Conservation (phyloP, 768 basidiomycete species). For the Hericium erinaceus region DNA sequence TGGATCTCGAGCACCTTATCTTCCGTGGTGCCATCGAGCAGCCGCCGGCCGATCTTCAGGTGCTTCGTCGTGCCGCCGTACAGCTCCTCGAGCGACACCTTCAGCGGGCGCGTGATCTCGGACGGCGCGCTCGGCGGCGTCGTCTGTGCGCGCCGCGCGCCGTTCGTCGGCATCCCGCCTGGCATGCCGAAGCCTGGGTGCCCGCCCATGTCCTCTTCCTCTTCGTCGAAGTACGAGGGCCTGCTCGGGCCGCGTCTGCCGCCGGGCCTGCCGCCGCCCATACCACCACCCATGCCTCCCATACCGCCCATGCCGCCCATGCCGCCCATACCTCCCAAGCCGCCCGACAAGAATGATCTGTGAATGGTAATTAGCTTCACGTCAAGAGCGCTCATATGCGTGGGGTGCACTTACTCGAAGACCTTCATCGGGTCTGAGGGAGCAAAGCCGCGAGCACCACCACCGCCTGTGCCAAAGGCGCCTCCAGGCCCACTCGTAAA, state of each 20-base stretch:
- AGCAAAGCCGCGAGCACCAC: conserved; percentile 45
- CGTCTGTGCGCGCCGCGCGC: conserved; percentile 18
- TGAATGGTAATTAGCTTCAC: conserved; percentile 2
- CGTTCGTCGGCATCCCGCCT: conserved; percentile 34
- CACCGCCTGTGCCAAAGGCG: not conserved
- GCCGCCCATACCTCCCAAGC: conserved; percentile 34
- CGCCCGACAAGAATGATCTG: conserved; percentile 50
- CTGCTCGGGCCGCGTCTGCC: conserved; percentile 1
- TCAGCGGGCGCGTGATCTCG: conserved; percentile 76
- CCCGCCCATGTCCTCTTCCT: conserved; percentile 39
- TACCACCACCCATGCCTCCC: conserved; percentile 20
- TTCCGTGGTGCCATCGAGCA: conserved; percentile 66
- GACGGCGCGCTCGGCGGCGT: conserved; percentile 23
- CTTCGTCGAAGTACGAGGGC: conserved; percentile 16
- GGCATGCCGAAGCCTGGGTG: conserved; percentile 42
- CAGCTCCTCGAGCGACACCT: conserved; percentile 78
- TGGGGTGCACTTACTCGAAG: conserved; percentile 59
- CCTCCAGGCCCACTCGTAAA: conserved; percentile 16
- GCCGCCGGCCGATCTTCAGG: conserved; percentile 73
- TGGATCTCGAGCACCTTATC: conserved; percentile 80
- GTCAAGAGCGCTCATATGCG: not conserved
- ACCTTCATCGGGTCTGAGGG: conserved; percentile 81
- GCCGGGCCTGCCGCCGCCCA: too few species aligned
- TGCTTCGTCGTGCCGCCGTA: conserved; percentile 81
- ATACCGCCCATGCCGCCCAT: conserved; percentile 28